Conservation (phyloP, 306 rosid species). For the Citrullus mucosospermus region DNA sequence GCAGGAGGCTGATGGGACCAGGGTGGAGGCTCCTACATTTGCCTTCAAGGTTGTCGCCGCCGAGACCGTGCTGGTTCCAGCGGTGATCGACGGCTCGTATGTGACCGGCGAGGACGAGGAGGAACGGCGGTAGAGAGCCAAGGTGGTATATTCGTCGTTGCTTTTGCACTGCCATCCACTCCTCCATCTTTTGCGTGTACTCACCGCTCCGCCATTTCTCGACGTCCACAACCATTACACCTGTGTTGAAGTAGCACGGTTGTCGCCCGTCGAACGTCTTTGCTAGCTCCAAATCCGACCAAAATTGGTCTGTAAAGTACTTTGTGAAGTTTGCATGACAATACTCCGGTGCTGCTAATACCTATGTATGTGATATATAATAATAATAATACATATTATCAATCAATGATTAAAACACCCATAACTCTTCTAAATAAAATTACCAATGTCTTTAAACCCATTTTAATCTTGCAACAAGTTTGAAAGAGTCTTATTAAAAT, state of each 20-base stretch:
- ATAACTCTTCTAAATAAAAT: too few species aligned
- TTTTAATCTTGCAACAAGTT: too few species aligned
- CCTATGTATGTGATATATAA: slow-evolving; percentile 16
- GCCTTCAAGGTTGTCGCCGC: slow-evolving; percentile 79
- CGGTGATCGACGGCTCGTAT: slow-evolving; percentile 60
- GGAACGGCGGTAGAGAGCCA: slow-evolving; percentile 81
- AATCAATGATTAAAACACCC: too few species aligned
- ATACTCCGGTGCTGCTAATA: slow-evolving; percentile 74
- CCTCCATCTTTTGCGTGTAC: slow-evolving; percentile 45
- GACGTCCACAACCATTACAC: slow-evolving; percentile 74
- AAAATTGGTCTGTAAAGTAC: slow-evolving; percentile 53
- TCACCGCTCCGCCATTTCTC: slow-evolving; percentile 59
- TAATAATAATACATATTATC: too few species aligned
- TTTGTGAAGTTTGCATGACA: slow-evolving; percentile 62
- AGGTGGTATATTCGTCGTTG: slow-evolving; percentile 66
- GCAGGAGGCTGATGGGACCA: slow-evolving; percentile 69
- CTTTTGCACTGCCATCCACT: slow-evolving; percentile 76
- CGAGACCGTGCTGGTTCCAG: slow-evolving; percentile 90
- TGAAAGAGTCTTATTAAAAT: too few species aligned
- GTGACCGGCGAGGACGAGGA: slow-evolving; percentile 58
- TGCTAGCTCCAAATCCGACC: slow-evolving; percentile 30
- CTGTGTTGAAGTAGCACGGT: slow-evolving; percentile 80
- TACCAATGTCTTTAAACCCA: too few species aligned
- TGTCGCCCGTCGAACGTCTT: slow-evolving; percentile 33
- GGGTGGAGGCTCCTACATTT: slow-evolving; percentile 67